A percentile compares a stretch with the other conserved stretches of the same genome.
phyloP scores from a whole-genome alignment of 2,329 filamentous ascomycete genomes.

The Albophoma yamanashiensis region DNA sequence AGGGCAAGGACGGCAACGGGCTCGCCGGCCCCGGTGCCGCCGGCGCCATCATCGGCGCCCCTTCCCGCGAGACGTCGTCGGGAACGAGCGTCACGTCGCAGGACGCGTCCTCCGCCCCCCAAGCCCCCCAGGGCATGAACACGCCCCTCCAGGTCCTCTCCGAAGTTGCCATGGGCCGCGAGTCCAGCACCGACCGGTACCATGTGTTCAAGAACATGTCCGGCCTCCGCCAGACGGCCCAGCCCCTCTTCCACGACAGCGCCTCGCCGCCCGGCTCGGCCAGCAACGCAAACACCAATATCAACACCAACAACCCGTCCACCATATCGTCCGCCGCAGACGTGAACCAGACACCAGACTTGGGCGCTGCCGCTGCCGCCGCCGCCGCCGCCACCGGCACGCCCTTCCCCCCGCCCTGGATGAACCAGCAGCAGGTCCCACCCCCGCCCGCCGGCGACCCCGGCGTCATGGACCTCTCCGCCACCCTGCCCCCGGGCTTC shows the following conservation, averaged over 20 bases:
- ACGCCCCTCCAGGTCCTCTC: conserved; percentile 47
- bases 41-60: conserved; percentile 5
- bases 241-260: conserved; percentile 27
- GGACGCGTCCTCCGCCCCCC: conserved; percentile 1
- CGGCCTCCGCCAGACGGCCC: conserved; percentile 13
- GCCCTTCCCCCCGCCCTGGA: conserved; percentile 4
- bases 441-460: conserved; percentile 3
- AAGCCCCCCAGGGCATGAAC: conserved; percentile 24
- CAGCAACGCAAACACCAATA: background rate
- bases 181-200: conserved; percentile 10
- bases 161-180: conserved; percentile 40
- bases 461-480: conserved; percentile 9
- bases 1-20: conserved; percentile 19
- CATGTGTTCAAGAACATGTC: conserved; percentile 11
- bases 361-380: background rate
- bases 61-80: conserved; percentile 1
- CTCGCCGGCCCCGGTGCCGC: background rate
- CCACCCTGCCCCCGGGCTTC: conserved; percentile 14
- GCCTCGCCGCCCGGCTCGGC: background rate
- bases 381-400: conserved; percentile 2
- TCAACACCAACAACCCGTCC: background rate
- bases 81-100: background rate
- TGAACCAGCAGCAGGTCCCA: conserved; percentile 3
- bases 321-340: background rate
- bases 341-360: background rate